These are phyloP conservation scores for Miscanthus lutarioriparius DNA, from an alignment of 176 grass and related monocot genomes.

Conservation along the genomic window DNA sequence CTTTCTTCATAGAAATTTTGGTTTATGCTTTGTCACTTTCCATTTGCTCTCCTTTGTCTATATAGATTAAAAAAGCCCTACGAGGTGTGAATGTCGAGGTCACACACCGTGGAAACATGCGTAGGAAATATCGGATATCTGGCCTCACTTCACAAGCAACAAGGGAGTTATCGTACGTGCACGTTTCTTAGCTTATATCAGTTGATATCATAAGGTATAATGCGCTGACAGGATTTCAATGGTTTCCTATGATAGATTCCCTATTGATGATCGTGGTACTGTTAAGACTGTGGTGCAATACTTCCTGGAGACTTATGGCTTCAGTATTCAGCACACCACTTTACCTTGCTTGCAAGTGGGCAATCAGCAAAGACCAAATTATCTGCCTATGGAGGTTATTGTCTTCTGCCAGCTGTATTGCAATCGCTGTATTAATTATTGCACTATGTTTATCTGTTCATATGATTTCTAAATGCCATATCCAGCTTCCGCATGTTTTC, in stretches of 20 bases:
- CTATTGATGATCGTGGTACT: slow-evolving; percentile 80
- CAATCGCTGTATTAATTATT: not conserved
- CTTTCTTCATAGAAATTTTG: slow-evolving; percentile 8
- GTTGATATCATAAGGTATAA: not conserved
- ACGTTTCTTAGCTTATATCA: slow-evolving; percentile 13
- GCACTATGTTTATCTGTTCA: not conserved
- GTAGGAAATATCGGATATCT: slow-evolving; percentile 92
- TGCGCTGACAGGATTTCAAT: not conserved
- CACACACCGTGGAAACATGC: slow-evolving; percentile 90
- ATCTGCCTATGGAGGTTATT: slow-evolving; percentile 86
- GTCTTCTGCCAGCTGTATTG: not conserved
- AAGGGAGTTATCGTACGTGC: slow-evolving; percentile 78
- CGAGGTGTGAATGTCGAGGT: slow-evolving; percentile 91
- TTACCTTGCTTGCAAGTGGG: slow-evolving; percentile 95
- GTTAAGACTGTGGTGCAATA: slow-evolving; percentile 95
- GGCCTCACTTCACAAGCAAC: slow-evolving; percentile 88
- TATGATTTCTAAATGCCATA: not conserved
- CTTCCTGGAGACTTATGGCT: slow-evolving; percentile 86
- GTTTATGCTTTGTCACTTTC: not conserved
- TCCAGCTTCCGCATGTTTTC: slow-evolving; percentile 24
- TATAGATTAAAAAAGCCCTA: slow-evolving; percentile 83
- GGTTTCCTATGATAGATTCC: slow-evolving; percentile 58
- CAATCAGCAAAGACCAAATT: slow-evolving; percentile 94
- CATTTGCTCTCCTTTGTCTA: not conserved
- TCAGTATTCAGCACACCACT: slow-evolving; percentile 84